Evolutionary conservation across 1,139 yeast species (phyloP), one percentile per base, ranked within the genome.

Genomic region (Ogataea hybrid): DNA sequence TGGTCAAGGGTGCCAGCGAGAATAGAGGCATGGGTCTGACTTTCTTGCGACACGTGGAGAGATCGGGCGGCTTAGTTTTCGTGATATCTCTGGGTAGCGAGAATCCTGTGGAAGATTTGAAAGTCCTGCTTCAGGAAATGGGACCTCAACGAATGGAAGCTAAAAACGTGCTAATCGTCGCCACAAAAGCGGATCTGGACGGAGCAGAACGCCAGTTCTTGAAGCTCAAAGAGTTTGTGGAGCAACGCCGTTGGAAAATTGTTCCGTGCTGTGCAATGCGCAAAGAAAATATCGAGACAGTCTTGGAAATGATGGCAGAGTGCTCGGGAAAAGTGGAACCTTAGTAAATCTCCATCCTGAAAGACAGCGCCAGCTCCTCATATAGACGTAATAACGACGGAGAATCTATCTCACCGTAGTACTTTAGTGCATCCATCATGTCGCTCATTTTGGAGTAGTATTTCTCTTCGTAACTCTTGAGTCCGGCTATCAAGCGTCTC

Each of bases 1-100:
- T 92, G 41, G 85, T 92, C 43, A 73, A 79, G 57, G 97, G 95
- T 8, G 97, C 98, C 0, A 72, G 80, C 2, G 70, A 81, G 32
- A 86, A 90, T 57, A 82, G 76, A 58, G 98, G 98, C 2, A 84
- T 92, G 87, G 98, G 98, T 0, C 72, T 88, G 37, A 97, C 89
- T 50, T 92, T 92, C 62, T 66, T 92, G 49, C 73, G 97, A 46
- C 98, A 92, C 60, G 80, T 92, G 40, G 98, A 92, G 63, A 73
- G 98, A 49, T 85, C 96, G 3, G 84, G 85, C 11, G 96, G 96
- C 0, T 67, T 92, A 44, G 95, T 84, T 3, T 88, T 92, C 67
- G 96, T 92, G 3, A 70, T 92, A 2, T 84, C 89, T 4, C 67
- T 92, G 21, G 96, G 86, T 34, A 61, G 73, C 6, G 59, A 62